Evolutionary conservation across 2,329 filamentous ascomycete species (phyloP), one percentile per base, ranked within the genome.

Genomic region (Alternaria metachromatica): DNA sequence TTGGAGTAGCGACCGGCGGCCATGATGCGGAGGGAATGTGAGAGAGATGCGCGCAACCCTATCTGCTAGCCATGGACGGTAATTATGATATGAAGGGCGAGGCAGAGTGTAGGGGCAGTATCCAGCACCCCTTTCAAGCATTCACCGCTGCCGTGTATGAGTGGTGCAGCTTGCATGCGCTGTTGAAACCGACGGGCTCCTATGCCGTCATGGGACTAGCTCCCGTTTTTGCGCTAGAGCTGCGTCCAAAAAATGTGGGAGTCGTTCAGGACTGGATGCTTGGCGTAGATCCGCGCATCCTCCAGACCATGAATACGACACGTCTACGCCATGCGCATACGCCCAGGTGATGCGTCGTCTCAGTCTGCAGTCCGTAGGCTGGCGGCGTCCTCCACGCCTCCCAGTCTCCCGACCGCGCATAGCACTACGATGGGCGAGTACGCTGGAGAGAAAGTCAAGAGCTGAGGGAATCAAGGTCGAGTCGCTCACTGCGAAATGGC

Each of bases 401-500:
- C 60, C 55, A 25, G 65, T 44, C 45, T 43, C 57, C 56, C 37
- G 45, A n/a, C 58, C 66, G 37, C 66, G 63, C 25, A 45, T 55
- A 26, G 21, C 57, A 13, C 65, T 61, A 30, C 57, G 62, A 58
- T 66, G 60, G 62, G 53, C 51, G 48, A 56, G 59, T 45, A 55
- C 51, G 18, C 43, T 54, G 48, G 45, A 28, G 50, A 44, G 41
- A n/a, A 54, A 37, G 57, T 51, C 28, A 45, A 43, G 59, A 55
- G 64, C 63, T 54, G 62, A 66, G 3, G 58, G 56, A 13, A 51
- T 61, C 21, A 30, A 43, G 25, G 62, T 73, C 33, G 61, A 62
- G 26, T 28, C 48, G 30, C 68, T 77, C 55, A 75, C 72, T 9
- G 60, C 63, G 26, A 88, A 88, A 82, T 88, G 87, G 87, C 85